Evolutionary conservation across 2,329 filamentous ascomycete genomes (phyloP).

Genomic region (Nannizzia gypsea): DNA sequence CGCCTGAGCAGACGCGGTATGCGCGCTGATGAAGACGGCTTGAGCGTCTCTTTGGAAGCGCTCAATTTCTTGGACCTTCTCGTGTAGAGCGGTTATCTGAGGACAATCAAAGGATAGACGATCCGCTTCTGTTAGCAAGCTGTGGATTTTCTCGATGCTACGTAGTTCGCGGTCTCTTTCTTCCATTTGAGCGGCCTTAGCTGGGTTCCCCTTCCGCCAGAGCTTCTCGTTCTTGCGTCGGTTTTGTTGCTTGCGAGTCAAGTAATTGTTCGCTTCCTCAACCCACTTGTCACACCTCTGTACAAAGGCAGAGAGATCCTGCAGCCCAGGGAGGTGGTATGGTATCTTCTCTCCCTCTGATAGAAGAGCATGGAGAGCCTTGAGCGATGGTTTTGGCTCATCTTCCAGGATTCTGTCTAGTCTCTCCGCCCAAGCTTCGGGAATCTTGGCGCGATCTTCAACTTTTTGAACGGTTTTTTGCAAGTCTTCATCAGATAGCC

Average conservation of each 20-base stretch:
- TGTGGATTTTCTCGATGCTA: slow-evolving; percentile 77
- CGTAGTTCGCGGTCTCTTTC: slow-evolving; percentile 74
- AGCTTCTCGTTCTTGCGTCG: slow-evolving; percentile 87
- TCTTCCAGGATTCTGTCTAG: slow-evolving; percentile 74
- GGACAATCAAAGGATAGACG: slow-evolving; percentile 85
- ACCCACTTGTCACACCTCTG: slow-evolving; percentile 96
- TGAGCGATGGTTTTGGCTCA: slow-evolving; percentile 72
- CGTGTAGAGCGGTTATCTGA: slow-evolving; percentile 73
- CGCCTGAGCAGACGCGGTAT: slow-evolving; percentile 53
- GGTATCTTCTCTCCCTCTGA: slow-evolving; percentile 95
- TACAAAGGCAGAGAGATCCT: slow-evolving; percentile 76
- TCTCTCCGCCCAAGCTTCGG: slow-evolving; percentile 83
- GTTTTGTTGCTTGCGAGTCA: slow-evolving; percentile 93
- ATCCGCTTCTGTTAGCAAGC: slow-evolving; percentile 71
- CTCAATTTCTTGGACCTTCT: slow-evolving; percentile 73
- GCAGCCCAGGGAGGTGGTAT: slow-evolving; percentile 71
- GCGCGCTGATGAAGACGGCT: slow-evolving; percentile 55
- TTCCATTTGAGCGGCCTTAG: slow-evolving; percentile 70
- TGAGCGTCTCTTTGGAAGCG: slow-evolving; percentile 70
- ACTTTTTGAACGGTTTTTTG: slow-evolving; percentile 59
- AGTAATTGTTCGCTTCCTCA: slow-evolving; percentile 91
- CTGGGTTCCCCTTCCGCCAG: slow-evolving; percentile 58
- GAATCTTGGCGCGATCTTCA: slow-evolving; percentile 71
- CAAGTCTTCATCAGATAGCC: slow-evolving; percentile 62
- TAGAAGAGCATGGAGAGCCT: slow-evolving; percentile 68